Evolutionary conservation across 106 monocot genomes (phyloP).

Genomic region (Dioscorea alata): DNA sequence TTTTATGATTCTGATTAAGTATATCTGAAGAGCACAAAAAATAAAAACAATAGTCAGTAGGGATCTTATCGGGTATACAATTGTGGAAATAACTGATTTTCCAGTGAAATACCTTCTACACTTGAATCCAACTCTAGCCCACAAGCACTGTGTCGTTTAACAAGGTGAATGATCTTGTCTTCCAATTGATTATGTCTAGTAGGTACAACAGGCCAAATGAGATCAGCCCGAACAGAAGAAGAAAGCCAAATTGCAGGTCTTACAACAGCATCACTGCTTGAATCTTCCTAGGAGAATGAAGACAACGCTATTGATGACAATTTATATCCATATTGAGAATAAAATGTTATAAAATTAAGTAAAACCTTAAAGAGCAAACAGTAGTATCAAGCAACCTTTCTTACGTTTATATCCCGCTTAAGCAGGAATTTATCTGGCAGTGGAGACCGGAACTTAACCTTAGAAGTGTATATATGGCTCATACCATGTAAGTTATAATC

Average conservation of each 20-base stretch:
- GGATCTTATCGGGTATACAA: background rate
- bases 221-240: slow-evolving; percentile 46
- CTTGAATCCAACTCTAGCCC: slow-evolving; percentile 74
- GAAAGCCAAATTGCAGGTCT: slow-evolving; percentile 51
- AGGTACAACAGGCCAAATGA: slow-evolving; percentile 35
- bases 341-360: background rate
- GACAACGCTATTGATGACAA: background rate
- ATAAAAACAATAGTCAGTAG: slow-evolving; percentile 10
- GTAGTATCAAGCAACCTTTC: slow-evolving; percentile 1
- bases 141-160: slow-evolving; percentile 74
- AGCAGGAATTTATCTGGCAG: slow-evolving; percentile 31
- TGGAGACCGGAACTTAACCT: slow-evolving; percentile 74
- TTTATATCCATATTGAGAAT: background rate
- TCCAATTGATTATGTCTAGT: slow-evolving; percentile 4
- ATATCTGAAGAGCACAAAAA: slow-evolving; percentile 56
- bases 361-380: slow-evolving; percentile 3
- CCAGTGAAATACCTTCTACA: slow-evolving; percentile 53
- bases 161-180: slow-evolving; percentile 7
- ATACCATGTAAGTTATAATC: slow-evolving; percentile 96
- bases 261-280: slow-evolving; percentile 18
- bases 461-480: slow-evolving; percentile 69
- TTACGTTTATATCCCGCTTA: slow-evolving; percentile 14
- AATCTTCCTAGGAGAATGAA: slow-evolving; percentile 46
- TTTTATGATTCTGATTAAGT: slow-evolving; percentile 69
- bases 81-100: too few relatives aligned